Percentiles rank a stretch among this genome's conserved stretches.
Evolutionary conservation across 306 rosid genomes (phyloP).

Genomic region (Lablab purpureus): DNA sequence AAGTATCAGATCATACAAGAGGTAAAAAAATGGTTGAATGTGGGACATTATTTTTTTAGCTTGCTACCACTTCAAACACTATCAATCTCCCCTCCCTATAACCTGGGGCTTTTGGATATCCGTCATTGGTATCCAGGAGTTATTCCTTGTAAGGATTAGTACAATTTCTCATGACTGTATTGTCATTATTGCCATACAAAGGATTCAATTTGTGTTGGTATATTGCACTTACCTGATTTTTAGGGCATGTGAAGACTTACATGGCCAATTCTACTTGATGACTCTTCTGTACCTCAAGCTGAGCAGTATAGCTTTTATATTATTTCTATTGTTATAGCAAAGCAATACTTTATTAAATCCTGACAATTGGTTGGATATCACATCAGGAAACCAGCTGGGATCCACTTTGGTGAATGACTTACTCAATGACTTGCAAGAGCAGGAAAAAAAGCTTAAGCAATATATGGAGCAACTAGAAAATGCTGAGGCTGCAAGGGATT

Average conservation of each 20-base stretch:
- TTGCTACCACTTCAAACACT: no score
- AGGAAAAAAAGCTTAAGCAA: conserved; percentile 66
- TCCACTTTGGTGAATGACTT: conserved; percentile 68
- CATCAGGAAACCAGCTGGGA: conserved; percentile 71
- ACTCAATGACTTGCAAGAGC: conserved; percentile 74
- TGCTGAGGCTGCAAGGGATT: conserved; percentile 66
- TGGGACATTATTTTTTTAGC: no score
- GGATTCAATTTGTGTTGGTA: conserved; percentile 6
- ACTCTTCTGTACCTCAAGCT: conserved; percentile 32
- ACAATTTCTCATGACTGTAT: neutral
- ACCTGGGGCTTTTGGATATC: neutral
- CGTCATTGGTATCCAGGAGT: neutral
- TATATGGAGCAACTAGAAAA: conserved; percentile 73
- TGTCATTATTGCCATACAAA: conserved; percentile 18
- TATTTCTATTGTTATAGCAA: conserved; percentile 22
- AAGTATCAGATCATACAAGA: no score
- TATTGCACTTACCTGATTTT: conserved; percentile 13
- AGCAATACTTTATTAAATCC: conserved; percentile 17
- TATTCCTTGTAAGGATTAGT: neutral
- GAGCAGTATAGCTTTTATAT: conserved; percentile 21
- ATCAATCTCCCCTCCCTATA: neutral
- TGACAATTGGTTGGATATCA: conserved; percentile 40
- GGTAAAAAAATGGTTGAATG: no score
- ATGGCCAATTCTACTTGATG: conserved; percentile 10
- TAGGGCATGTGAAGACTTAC: conserved; percentile 20